A percentile compares a stretch with the other conserved stretches of the same genome.
These are phyloP conservation scores for Coriolopsis trogii DNA, from an alignment of 1,284 basidiomycete genomes.

Conservation along the genomic window DNA sequence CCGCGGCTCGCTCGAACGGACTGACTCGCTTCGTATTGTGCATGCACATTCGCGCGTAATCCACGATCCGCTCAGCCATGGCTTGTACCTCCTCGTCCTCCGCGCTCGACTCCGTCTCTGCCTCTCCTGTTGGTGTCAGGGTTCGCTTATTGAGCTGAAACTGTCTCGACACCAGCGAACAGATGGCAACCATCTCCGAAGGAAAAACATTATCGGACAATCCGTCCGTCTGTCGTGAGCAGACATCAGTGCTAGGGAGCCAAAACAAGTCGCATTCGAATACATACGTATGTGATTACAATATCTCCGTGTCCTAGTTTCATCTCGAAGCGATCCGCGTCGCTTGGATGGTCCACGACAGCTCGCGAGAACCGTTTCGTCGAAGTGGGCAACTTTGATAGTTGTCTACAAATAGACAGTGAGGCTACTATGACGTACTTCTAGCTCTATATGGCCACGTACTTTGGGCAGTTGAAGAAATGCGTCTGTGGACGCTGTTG, in stretches of 20 bases:
- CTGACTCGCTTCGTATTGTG: slow-evolving; percentile 59
- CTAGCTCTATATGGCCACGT: slow-evolving; percentile 18
- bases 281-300: slow-evolving; percentile 67
- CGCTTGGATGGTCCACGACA: slow-evolving; percentile 63
- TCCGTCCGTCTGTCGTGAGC: slow-evolving; percentile 73
- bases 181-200: slow-evolving; percentile 69
- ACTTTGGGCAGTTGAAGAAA: slow-evolving; percentile 85
- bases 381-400: slow-evolving; percentile 65
- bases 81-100: slow-evolving; percentile 66
- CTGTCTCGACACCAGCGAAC: slow-evolving; percentile 59
- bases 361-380: slow-evolving; percentile 44
- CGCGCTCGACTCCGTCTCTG: slow-evolving; percentile 9
- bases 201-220: slow-evolving; percentile 86
- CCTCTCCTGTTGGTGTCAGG: slow-evolving; percentile 8
- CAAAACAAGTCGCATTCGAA: neutral
- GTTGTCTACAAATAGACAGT: slow-evolving; percentile 49
- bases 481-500: slow-evolving; percentile 72
- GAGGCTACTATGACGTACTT: neutral
- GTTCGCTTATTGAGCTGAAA: slow-evolving; percentile 28
- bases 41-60: slow-evolving; percentile 74
- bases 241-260: neutral
- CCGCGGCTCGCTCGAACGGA: slow-evolving; percentile 72
- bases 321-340: slow-evolving; percentile 66
- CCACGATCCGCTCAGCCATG: slow-evolving; percentile 73
- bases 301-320: slow-evolving; percentile 76